A percentile compares a stretch with the other conserved stretches of the same genome.
Evolutionary conservation across 2,329 filamentous ascomycete genomes (phyloP).

Genomic region (Fusarium fujikuroi): DNA sequence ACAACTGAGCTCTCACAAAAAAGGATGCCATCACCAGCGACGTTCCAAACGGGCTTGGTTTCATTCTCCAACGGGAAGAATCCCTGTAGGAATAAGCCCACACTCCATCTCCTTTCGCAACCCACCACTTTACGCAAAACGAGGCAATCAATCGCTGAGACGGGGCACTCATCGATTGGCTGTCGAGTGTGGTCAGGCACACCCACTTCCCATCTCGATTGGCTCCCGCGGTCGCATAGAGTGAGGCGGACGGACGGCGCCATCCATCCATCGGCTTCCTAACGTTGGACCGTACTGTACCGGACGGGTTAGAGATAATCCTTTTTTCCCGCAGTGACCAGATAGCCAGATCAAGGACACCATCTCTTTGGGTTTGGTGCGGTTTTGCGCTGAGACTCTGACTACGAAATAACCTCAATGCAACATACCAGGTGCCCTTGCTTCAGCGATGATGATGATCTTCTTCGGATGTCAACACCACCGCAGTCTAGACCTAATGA

Average conservation of each 20-base stretch:
- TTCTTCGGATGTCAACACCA: constrained; percentile 7
- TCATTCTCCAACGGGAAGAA: constrained; percentile 20
- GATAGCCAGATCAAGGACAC: constrained; percentile 16
- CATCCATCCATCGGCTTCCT: constrained; percentile 14
- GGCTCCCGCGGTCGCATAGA: constrained; percentile 40
- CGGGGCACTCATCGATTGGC: constrained; percentile 43
- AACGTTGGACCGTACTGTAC: not conserved
- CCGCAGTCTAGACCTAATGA: constrained; percentile 34
- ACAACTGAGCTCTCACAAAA: constrained; percentile 17
- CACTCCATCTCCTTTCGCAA: constrained; percentile 36
- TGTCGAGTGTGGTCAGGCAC: constrained; percentile 34
- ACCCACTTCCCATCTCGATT: constrained; percentile 40
- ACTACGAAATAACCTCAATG: constrained; percentile 32
- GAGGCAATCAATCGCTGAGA: constrained; percentile 45
- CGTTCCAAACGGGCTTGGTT: constrained; percentile 14
- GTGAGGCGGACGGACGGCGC: constrained; percentile 42
- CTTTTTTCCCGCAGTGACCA: not conserved
- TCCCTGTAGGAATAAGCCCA: constrained; percentile 19
- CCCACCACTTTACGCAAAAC: constrained; percentile 41
- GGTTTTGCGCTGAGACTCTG: not conserved
- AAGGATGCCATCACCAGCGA: constrained; percentile 30
- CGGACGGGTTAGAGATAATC: constrained; percentile 10
- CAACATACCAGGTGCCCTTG: constrained; percentile 5
- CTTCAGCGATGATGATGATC: constrained; percentile 19
- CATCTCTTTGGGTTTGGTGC: constrained; percentile 14